These are phyloP conservation scores for Silene vulgaris DNA, from an alignment of 179 eudicot genomes.

Conservation along the genomic window DNA sequence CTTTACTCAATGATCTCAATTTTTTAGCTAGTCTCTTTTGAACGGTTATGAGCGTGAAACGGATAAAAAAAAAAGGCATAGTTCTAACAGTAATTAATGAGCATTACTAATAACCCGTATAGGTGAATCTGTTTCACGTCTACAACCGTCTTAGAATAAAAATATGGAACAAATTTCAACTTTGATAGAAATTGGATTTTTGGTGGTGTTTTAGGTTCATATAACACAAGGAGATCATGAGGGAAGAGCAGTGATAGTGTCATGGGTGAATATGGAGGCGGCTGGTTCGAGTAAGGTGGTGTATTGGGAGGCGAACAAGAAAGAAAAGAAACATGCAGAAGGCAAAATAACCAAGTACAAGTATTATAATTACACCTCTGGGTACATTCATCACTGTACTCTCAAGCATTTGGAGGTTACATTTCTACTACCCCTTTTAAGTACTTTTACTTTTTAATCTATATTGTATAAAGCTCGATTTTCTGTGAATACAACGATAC, in stretches of 20 bases:
- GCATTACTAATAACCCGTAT: no score
- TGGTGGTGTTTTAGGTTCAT: slow-evolving; percentile 27
- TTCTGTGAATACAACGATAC: no score
- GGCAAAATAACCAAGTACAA: slow-evolving; percentile 29
- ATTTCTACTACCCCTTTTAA: slow-evolving; percentile 7
- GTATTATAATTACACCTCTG: slow-evolving; percentile 33
- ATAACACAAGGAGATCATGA: slow-evolving; percentile 39
- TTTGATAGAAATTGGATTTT: background rate
- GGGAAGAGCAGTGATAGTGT: slow-evolving; percentile 34
- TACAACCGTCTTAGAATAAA: no score
- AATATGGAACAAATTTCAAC: no score
- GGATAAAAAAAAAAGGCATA: no score
- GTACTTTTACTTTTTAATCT: no score
- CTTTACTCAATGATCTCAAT: no score
- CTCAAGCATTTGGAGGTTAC: slow-evolving; percentile 33
- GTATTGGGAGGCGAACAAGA: slow-evolving; percentile 24
- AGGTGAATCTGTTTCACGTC: no score
- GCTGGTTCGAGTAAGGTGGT: slow-evolving; percentile 27
- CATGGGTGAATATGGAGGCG: slow-evolving; percentile 33
- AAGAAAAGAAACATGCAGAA: slow-evolving; percentile 17
- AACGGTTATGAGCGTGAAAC: no score
- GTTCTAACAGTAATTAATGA: no score
- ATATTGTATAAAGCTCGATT: no score
- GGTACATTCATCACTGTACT: slow-evolving; percentile 36
- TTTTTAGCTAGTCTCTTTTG: no score